phyloP scores from a whole-genome alignment of 768 basidiomycete species.

The Paxillus ammoniavirescens region DNA sequence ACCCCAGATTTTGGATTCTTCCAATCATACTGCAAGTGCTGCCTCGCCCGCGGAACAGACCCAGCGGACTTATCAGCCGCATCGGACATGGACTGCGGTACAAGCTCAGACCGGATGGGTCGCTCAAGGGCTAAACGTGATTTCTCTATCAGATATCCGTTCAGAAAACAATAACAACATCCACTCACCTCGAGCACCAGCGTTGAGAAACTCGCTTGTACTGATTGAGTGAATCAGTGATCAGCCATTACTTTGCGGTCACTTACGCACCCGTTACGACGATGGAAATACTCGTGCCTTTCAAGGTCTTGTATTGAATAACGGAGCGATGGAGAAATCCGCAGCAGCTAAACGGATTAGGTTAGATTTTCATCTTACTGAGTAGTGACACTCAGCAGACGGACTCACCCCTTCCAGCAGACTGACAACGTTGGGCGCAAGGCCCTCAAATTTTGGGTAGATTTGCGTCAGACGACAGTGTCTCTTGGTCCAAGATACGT shows the following conservation, averaged over 20 bases:
- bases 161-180: not conserved
- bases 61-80: not conserved
- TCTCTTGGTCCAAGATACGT: conserved; percentile 17
- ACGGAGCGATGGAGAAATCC: conserved; percentile 10
- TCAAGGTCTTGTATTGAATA: conserved; percentile 21
- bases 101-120: conserved; percentile 19
- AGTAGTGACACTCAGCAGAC: not conserved
- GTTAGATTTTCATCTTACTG: not conserved
- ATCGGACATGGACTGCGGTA: conserved; percentile 8
- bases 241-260: not conserved
- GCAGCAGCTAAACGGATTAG: conserved; percentile 17
- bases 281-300: conserved; percentile 24
- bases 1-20: conserved; percentile 10
- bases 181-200: conserved; percentile 21
- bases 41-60: conserved; percentile 12
- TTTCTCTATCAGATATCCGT: conserved; percentile 8
- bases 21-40: conserved; percentile 15
- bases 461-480: conserved; percentile 3
- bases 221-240: conserved; percentile 11
- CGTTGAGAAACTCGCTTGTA: conserved; percentile 21
- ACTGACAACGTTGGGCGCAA: conserved; percentile 21
- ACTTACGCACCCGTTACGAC: conserved; percentile 17
- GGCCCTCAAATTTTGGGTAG: conserved; percentile 23
- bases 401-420: conserved; percentile 32
- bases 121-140: conserved; percentile 14